Base-by-base conservation (phyloP, 225 moss, liverwort and hornwort genomes). In the Marchantia polymorpha region DNA sequence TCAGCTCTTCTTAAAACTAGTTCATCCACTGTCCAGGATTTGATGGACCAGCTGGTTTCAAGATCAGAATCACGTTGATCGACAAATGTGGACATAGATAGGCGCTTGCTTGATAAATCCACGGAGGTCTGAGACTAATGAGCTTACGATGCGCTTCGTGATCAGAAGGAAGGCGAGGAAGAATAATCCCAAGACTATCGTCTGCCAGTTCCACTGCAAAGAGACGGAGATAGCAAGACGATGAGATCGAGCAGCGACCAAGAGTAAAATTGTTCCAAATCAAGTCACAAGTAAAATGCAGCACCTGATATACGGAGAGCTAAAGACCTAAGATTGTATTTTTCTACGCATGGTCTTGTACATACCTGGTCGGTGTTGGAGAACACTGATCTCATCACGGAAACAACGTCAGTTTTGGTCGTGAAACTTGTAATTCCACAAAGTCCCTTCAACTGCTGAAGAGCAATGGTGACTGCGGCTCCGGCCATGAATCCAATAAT, bases 401-500 rank as follows among this genome's bases (percentile, higher is more conserved):
- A 55, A 20, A 93, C 31, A 54, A 93, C 4, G 74, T 75, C 93
- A 0, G 93, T 93, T 0, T 88, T 14, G 13, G 89, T 90, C 8
- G 93, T 93, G 83, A 93, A 93, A 19, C 61, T 0, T 0, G 81
- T 50, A 50, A 92, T 89, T 52, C 89, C 88, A 8, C 88, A 56
- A 51, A 94, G 69, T 7, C 92, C 93, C 59, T 86, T 92, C 1
- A 94, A 81, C 79, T 94, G 92, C 19, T 94, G 93, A 72, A 94
- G 76, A 54, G 11, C 88, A 16, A 94, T 94, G n/a, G 93, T 94
- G 20, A 88, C 10, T 0, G 92, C 93, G 2, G 93, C 93, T 5
- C 93, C 93, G 1, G 89, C 92, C 93, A 94, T 94, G 77, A 94
- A 94, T 0, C 93, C 93, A 3, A 94, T 74, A 30, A 94, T 90